These are phyloP conservation scores for Teunomyces atbi DNA, from an alignment of 805 yeast species.

Conservation along the genomic window DNA sequence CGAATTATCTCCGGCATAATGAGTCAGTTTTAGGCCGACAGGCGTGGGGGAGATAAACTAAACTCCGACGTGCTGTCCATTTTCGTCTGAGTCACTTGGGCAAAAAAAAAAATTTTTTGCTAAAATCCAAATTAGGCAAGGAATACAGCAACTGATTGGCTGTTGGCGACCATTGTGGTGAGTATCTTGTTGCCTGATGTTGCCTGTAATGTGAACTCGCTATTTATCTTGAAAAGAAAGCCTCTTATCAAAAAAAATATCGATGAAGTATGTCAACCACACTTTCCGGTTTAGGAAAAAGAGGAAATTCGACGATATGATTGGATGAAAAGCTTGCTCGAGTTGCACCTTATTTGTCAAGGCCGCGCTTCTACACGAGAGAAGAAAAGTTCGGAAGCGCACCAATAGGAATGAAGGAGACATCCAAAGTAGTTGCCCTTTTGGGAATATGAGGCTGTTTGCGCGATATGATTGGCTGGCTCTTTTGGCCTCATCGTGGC, in stretches of 20 bases:
- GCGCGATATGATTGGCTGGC: neutral
- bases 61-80: too few relatives aligned
- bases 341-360: too few relatives aligned
- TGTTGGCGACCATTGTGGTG: too few relatives aligned
- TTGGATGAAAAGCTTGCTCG: neutral
- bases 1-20: neutral
- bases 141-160: too few relatives aligned
- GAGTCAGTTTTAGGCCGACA: neutral
- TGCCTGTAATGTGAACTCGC: too few relatives aligned
- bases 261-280: neutral
- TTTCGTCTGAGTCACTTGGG: too few relatives aligned
- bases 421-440: neutral
- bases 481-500: neutral
- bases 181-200: too few relatives aligned
- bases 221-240: too few relatives aligned
- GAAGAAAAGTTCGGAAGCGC: neutral
- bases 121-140: too few relatives aligned
- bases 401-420: too few relatives aligned
- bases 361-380: neutral
- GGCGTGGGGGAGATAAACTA: too few relatives aligned
- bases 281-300: neutral
- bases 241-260: neutral
- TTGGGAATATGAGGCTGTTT: neutral
- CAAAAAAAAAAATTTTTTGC: too few relatives aligned
- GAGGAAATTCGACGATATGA: neutral